Evolutionary conservation across 2,329 filamentous ascomycete genomes (phyloP), one percentile per base, ranked within the genome.

Genomic region (Penicillium olsonii): DNA sequence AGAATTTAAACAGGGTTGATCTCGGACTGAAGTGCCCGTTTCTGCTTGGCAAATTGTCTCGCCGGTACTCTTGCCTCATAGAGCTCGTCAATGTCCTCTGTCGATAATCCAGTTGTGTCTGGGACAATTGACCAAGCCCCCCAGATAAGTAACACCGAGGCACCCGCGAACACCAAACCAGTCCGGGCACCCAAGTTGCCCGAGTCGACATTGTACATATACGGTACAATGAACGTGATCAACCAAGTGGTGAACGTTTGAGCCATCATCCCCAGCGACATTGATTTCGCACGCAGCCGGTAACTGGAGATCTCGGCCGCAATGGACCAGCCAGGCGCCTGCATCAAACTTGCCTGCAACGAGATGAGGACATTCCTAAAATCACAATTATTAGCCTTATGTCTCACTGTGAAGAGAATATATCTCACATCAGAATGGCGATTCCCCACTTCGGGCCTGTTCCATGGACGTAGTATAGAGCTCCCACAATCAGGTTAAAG

Each of bases 181-280:
- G 51, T 54, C 9, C 54, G 48, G 5, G 44, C 54, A 14, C 54
- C 48, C 19, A 57, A 29, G 20, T 57, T 53, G 17, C 47, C 52
- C 1, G 42, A 51, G 31, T 54, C 52, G 6, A 54, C 48, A 27
- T 57, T 57, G 17, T 55, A 52, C 45, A 57, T 55, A 26, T 57
- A 55, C 2, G 54, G 54, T 9, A 53, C 37, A 17, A 55, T 35
- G 29, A 57, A 53, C 4, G 42, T 49, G 14, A 55, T 18, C 8
- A 55, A 22, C 52, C 52, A 55, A 4, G 48, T 51, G 2, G 43
- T 35, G 20, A 51, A 46, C 5, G 48, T 51, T 19, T 51, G 48
- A n/a, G 48, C 20, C 48, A 51, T 51, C 38, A 51, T 51, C n/a
- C 48, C 48, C 12, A 51, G 34, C 2, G 48, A 40, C 43, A 51